phyloP scores from a whole-genome alignment of 2,329 filamentous ascomycete genomes.

The Orbilia ellipsospora region DNA sequence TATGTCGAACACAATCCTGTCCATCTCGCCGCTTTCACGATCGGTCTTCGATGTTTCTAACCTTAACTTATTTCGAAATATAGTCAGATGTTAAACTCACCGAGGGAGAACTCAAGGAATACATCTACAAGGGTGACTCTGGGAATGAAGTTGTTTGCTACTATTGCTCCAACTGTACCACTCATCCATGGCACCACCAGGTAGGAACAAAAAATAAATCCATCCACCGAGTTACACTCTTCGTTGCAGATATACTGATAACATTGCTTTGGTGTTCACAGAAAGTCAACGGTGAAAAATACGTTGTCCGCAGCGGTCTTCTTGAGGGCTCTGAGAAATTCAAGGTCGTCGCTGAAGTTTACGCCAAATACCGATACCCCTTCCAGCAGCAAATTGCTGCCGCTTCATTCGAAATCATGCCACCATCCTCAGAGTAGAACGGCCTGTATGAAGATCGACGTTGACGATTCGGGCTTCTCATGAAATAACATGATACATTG shows the following conservation, averaged over 20 bases:
- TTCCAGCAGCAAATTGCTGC: constrained; percentile 34
- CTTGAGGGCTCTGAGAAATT: constrained; percentile 35
- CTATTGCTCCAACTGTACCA: constrained; percentile 50
- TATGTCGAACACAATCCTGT: not conserved
- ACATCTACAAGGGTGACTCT: constrained; percentile 53
- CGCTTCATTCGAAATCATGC: constrained; percentile 14
- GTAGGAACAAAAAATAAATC: not conserved
- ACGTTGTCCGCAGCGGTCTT: constrained; percentile 43
- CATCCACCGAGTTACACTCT: too few relatives aligned
- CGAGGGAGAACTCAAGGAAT: constrained; percentile 32
- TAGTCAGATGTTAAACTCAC: constrained; percentile 42
- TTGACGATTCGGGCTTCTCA: too few relatives aligned
- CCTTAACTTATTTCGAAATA: not conserved
- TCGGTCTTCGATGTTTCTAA: not conserved
- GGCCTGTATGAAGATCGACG: too few relatives aligned
- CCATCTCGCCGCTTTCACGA: too few relatives aligned
- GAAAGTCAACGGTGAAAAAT: constrained; percentile 31
- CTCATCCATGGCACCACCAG: constrained; percentile 54
- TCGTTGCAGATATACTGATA: not conserved
- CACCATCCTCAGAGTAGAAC: constrained; percentile 27
- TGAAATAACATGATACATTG: too few relatives aligned
- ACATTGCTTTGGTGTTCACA: constrained; percentile 3
- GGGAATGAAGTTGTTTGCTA: constrained; percentile 51
- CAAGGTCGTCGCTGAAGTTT: constrained; percentile 34
- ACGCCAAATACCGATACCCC: constrained; percentile 38